These are phyloP conservation scores for Flaveria linearis DNA, from an alignment of 129 eudicot species.

Conservation along the genomic window DNA sequence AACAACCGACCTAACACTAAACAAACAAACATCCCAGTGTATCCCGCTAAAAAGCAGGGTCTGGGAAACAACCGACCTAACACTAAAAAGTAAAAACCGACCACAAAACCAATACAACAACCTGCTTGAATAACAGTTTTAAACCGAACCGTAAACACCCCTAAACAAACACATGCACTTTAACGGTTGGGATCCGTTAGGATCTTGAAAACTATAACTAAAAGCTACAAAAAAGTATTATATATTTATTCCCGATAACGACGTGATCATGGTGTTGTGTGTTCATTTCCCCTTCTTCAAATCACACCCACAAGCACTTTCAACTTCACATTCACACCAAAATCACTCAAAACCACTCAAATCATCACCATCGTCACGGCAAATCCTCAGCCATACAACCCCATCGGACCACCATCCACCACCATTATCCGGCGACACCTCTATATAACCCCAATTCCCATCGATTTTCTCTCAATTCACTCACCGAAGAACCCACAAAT, in stretches of 20 bases:
- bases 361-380: constrained; percentile 24
- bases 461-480: background rate
- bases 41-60: too few species aligned
- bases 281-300: constrained; percentile 28
- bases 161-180: too few species aligned
- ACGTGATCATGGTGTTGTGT: constrained; percentile 2
- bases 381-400: constrained; percentile 30
- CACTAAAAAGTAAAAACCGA: too few species aligned
- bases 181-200: background rate
- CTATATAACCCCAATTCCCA: constrained; percentile 13
- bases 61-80: too few species aligned
- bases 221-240: background rate
- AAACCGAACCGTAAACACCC: too few species aligned
- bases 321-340: background rate
- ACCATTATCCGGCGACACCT: background rate
- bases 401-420: background rate
- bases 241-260: background rate
- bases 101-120: too few species aligned
- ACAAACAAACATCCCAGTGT: too few species aligned
- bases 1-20: too few species aligned
- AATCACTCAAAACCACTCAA: constrained; percentile 36
- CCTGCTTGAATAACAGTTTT: too few species aligned
- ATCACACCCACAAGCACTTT: background rate
- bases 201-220: background rate
- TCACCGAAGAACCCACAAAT: background rate